Percentiles rank a stretch among this genome's conserved stretches.
These are phyloP conservation scores for Jamesozyma hellenica DNA, from an alignment of 805 yeast species.

Conservation along the genomic window DNA sequence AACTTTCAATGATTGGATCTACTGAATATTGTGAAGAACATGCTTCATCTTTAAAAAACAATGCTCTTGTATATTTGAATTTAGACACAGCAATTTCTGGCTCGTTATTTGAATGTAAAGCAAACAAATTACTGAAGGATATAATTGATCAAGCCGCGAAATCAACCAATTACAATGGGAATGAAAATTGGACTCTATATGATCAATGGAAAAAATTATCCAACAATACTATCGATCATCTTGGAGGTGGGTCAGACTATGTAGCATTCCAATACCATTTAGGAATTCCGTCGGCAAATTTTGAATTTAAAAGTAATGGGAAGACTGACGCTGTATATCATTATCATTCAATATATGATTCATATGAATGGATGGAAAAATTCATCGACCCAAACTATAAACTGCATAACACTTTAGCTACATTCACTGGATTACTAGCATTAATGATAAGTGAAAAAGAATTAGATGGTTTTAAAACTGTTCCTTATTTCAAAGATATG, in stretches of 20 bases:
- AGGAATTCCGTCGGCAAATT: constrained; percentile 54
- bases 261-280: constrained; percentile 54
- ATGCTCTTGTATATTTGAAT: constrained; percentile 46
- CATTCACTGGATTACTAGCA: constrained; percentile 46
- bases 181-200: constrained; percentile 33
- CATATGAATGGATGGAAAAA: constrained; percentile 43
- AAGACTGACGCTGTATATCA: constrained; percentile 44
- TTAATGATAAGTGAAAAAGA: constrained; percentile 49
- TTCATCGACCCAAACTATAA: constrained; percentile 44
- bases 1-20: constrained; percentile 62
- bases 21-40: constrained; percentile 68
- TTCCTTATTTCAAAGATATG: constrained; percentile 40
- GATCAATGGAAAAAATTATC: constrained; percentile 38
- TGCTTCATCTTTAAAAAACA: constrained; percentile 34
- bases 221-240: constrained; percentile 31
- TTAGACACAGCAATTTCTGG: constrained; percentile 47
- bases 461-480: constrained; percentile 39
- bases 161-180: constrained; percentile 35
- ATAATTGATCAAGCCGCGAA: constrained; percentile 38
- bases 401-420: constrained; percentile 48
- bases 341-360: constrained; percentile 50
- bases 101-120: constrained; percentile 34
- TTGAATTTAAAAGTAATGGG: constrained; percentile 34
- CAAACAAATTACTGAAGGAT: constrained; percentile 48
- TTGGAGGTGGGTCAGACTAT: constrained; percentile 46